Base-by-base conservation (phyloP, 768 basidiomycete species). In the Suillus spraguei region DNA sequence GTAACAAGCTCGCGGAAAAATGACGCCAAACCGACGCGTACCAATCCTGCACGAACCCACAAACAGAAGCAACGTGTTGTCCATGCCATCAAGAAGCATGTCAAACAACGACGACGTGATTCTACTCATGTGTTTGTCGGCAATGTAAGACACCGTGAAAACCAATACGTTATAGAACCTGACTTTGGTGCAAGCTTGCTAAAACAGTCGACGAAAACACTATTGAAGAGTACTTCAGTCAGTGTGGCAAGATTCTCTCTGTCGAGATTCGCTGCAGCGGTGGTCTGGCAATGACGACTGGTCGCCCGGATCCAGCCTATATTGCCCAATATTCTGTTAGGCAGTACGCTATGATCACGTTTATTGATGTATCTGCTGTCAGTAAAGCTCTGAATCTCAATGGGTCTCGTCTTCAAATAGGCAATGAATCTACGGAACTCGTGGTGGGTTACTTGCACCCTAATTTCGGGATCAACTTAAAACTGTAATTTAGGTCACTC, bases 261-360 rank as follows among this genome's bases (percentile, higher is more conserved):
- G 59, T 65, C 14, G 62, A 46, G 22, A 73, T 78, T 47, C 69
- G 71, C 60, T 77, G 76, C 33, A 75, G 74, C 36, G 76, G 76
- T 54, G 74, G 74, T 39, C 64, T 76, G 24, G 72, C 70, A 1
- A 73, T 68, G 74, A 68, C 71, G 3, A 54, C 64, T 1, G 74
- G 64, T 39, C 72, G 67, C 35, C 64, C 71, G 60, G 60, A 70
- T 32, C 63, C 64, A 59, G 64, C 62, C 8, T 71, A 71, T 52
- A 64, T 80, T 67, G 72, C 74, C 35, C 81, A 82, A 28, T 73
- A 77, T 62, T 76, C 68, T 14, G 72, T 81, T 64, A 76, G 77
- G 20, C 81, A 80, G 65, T 89, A 88, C 65, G 88, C 85, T 24
- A 79, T 80, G 6, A 66, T 89, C 6, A 72, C 79, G 22, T 88